Percentiles rank a stretch among this genome's conserved stretches.
Evolutionary conservation across 176 grass and related monocot genomes (phyloP).

Genomic region (Ananas comosus): DNA sequence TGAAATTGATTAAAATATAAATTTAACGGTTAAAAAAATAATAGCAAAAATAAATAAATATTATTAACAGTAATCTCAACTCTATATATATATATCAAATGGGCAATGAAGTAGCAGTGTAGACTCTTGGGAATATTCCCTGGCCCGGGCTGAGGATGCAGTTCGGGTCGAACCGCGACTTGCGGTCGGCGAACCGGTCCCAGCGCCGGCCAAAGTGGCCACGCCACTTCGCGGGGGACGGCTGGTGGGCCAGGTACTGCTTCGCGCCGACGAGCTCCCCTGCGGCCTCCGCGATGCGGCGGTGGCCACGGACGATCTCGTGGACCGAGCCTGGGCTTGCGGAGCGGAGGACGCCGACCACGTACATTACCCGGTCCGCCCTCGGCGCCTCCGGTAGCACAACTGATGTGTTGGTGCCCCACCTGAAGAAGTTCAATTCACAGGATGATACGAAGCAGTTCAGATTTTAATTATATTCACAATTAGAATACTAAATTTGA

Average conservation of each 20-base stretch:
- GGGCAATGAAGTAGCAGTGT: background rate
- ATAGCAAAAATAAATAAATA: too few species aligned
- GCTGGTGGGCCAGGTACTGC: slow-evolving; percentile 65
- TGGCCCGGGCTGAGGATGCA: slow-evolving; percentile 67
- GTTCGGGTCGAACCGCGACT: slow-evolving; percentile 56
- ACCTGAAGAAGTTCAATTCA: slow-evolving; percentile 20
- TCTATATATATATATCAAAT: too few species aligned
- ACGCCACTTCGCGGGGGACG: slow-evolving; percentile 33
- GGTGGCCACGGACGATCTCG: slow-evolving; percentile 37
- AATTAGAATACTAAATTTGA: background rate
- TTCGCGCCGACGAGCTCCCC: slow-evolving; percentile 29
- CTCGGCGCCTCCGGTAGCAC: slow-evolving; percentile 52
- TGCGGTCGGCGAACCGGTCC: slow-evolving; percentile 50
- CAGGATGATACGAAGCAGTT: too few species aligned
- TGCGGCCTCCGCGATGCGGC: slow-evolving; percentile 29
- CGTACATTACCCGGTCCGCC: slow-evolving; percentile 44
- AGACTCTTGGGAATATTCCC: slow-evolving; percentile 50
- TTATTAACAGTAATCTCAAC: too few species aligned
- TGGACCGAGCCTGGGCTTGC: slow-evolving; percentile 37
- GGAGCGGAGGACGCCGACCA: slow-evolving; percentile 57
- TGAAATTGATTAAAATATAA: too few species aligned
- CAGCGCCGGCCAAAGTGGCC: slow-evolving; percentile 47
- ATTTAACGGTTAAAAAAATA: too few species aligned
- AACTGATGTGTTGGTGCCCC: slow-evolving; percentile 60
- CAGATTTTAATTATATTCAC: too few species aligned